Percentiles rank a stretch among this genome's conserved stretches.
Evolutionary conservation across 2,329 filamentous ascomycete genomes (phyloP).

Genomic region (Phaeomoniella chlamydospora): DNA sequence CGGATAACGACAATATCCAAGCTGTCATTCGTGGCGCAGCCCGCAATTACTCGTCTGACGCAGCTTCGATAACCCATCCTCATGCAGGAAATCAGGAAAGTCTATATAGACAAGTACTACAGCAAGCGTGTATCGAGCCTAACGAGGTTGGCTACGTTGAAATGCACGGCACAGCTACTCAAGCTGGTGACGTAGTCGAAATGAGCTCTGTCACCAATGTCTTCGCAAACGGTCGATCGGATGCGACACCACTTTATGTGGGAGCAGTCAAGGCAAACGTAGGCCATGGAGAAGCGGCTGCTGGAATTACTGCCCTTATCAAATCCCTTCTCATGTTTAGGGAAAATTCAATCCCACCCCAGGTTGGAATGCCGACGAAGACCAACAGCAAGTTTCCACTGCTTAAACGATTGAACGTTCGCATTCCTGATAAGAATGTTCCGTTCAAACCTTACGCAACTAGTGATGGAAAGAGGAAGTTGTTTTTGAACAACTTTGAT

Average conservation of each 20-base stretch:
- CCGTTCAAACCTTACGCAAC: constrained; percentile 24
- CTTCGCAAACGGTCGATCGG: constrained; percentile 37
- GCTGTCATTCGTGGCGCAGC: constrained; percentile 27
- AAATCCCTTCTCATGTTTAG: constrained; percentile 50
- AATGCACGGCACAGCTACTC: constrained; percentile 81
- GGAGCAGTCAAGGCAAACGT: constrained; percentile 52
- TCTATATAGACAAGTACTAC: constrained; percentile 23
- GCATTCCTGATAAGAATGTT: constrained; percentile 15
- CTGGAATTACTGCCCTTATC: constrained; percentile 32
- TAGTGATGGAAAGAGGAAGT: constrained; percentile 20
- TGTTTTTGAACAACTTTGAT: constrained; percentile 52
- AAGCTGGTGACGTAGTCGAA: constrained; percentile 70
- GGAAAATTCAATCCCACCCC: constrained; percentile 45
- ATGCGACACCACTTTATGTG: constrained; percentile 35
- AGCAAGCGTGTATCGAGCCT: constrained; percentile 39
- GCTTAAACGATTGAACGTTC: constrained; percentile 23
- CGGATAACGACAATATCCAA: constrained; percentile 32
- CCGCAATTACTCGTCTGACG: constrained; percentile 33
- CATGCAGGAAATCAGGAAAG: constrained; percentile 14
- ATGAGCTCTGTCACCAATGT: constrained; percentile 60
- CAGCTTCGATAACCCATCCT: constrained; percentile 18
- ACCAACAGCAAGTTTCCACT: constrained; percentile 32
- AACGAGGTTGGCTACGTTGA: constrained; percentile 71
- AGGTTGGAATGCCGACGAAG: constrained; percentile 45
- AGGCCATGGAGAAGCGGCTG: constrained; percentile 29